These are phyloP conservation scores for Populus davidiana DNA, from an alignment of 345 rosid genomes.

Conservation along the genomic window DNA sequence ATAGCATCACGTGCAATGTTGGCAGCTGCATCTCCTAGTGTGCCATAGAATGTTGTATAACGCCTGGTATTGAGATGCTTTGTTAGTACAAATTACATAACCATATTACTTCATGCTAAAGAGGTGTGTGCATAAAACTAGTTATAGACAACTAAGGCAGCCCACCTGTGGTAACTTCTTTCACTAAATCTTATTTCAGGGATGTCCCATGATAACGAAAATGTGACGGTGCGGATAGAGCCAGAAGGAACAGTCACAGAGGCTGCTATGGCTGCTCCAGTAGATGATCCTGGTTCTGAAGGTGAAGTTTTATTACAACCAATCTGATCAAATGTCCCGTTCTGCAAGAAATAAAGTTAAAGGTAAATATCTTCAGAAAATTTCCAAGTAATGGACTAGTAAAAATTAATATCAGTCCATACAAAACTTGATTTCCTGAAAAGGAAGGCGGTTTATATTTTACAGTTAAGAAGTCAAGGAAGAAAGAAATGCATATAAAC, in stretches of 20 bases:
- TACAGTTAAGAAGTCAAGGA: too few relatives aligned
- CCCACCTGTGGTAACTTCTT: conserved; percentile 67
- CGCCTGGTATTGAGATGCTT: conserved; percentile 44
- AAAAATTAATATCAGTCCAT: not conserved
- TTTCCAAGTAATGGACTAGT: not conserved
- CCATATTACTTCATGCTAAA: not conserved
- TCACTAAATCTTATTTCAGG: conserved; percentile 74
- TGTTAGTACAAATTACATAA: conserved; percentile 1
- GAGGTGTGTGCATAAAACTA: not conserved
- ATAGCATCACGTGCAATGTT: conserved; percentile 68
- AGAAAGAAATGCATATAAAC: too few relatives aligned
- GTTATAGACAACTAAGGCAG: not conserved
- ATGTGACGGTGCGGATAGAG: conserved; percentile 51
- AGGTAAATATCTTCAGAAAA: not conserved
- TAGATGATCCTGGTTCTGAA: conserved; percentile 70
- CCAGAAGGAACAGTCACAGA: conserved; percentile 54
- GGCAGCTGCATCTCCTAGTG: conserved; percentile 70
- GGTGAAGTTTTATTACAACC: conserved; percentile 22
- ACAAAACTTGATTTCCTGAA: not conserved
- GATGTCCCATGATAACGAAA: conserved; percentile 94
- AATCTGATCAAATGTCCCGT: conserved; percentile 64
- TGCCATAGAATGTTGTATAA: conserved; percentile 80
- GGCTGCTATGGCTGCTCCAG: conserved; percentile 91
- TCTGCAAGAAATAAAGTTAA: conserved; percentile 32
- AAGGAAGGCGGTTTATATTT: too few relatives aligned